Evolutionary conservation across 1,284 basidiomycete genomes (phyloP), one percentile per base, ranked within the genome.

Genomic region (Coriolopsis trogii): DNA sequence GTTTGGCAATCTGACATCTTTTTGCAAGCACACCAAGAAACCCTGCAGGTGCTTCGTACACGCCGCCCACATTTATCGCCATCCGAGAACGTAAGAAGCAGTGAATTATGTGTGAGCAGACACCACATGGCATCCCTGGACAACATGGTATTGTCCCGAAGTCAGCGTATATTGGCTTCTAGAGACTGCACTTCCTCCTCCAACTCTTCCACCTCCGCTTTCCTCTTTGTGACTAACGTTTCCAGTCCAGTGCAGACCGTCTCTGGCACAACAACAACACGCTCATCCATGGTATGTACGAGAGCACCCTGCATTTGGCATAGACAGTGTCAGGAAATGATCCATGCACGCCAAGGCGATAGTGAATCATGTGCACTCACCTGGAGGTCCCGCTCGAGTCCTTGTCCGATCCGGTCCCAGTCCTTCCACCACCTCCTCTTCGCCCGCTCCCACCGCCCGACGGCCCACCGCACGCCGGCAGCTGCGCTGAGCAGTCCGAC

Each of bases 371-470:
- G 6, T 36, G 7, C 37, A 68, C 77, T 41, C 62, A 88, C 90
- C 72, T 79, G 74, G 15, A 93, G 68, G 72, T 95, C 92, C 41
- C 87, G 77, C 56, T 82, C 79, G 43, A 92, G 70, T 8, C 91
- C 89, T 44, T 82, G 76, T 4, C 81, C 81, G 3, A 93, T 78
- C 37, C 93, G 74, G 26, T 67, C 65, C 77, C 85, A 91, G 67
- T 93, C 89, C 46, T 76, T 76, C 82, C 83, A 83, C 85, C 91
- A 95, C 42, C 70, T 72, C 46, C 65, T 73, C 68, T 91, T 88
- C 3, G 85, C 85, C 56, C 73, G 79, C 46, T 86, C 84, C 90
- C 91, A 94, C 51, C 74, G 73, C 3, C 80, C 80, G 16, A 89
- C 77, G 6, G 83, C 84, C 80, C 87, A 87, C 23, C 87, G 74